These are phyloP conservation scores for Didymella glomerata DNA, from an alignment of 2,329 filamentous ascomycete genomes.

Conservation along the genomic window DNA sequence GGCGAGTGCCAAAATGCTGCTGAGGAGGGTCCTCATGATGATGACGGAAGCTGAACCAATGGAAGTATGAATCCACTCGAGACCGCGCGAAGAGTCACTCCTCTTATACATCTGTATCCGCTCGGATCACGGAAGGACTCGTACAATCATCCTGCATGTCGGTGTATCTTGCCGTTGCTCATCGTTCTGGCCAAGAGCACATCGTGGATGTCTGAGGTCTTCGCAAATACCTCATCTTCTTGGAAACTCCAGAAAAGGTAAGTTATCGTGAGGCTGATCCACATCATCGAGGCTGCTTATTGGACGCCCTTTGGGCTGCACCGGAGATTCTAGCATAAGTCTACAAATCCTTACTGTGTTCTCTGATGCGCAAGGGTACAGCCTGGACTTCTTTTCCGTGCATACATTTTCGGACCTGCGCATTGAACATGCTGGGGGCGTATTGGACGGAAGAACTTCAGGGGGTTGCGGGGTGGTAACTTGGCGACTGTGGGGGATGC, in stretches of 20 bases:
- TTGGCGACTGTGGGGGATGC: constrained; percentile 14
- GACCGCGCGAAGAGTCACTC: background rate
- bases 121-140: background rate
- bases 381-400: constrained; percentile 16
- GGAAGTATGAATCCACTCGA: background rate
- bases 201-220: background rate
- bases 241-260: constrained; percentile 2
- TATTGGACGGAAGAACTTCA: constrained; percentile 18
- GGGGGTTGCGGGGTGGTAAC: constrained; percentile 8
- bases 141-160: background rate
- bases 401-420: background rate
- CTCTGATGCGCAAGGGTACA: background rate
- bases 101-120: constrained; percentile 3
- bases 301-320: background rate
- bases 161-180: constrained; percentile 3
- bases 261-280: constrained; percentile 6
- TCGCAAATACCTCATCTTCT: constrained; percentile 5
- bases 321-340: background rate
- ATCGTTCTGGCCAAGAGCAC: constrained; percentile 10
- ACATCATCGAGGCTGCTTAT: background rate
- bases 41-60: background rate
- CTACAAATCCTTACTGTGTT: background rate
- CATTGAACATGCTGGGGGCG: background rate
- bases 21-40: constrained; percentile 23
- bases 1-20: constrained; percentile 15